Base-by-base conservation (phyloP, 2,329 filamentous ascomycete species). In the Myriosclerotinia curreyana region DNA sequence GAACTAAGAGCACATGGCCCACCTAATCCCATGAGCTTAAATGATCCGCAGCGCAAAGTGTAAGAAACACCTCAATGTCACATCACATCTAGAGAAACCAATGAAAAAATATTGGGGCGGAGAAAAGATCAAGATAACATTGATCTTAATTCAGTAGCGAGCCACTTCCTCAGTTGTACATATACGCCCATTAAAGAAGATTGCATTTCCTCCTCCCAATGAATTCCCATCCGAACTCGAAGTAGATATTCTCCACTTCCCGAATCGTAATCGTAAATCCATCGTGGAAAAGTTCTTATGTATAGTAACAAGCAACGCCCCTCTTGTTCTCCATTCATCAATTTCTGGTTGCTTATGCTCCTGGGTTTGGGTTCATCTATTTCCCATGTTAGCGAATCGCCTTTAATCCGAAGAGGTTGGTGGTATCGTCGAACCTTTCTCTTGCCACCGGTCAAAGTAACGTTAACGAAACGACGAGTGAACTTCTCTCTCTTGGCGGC, bases 391-490 rank as follows among this genome's bases (percentile, higher is more conserved):
- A 68, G 49, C 52, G 52, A 68, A 60, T 46, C 52, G 62, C 22
- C 63, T 52, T 59, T 55, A 6, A 22, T 31, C 5, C 15, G 17
- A 25, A 36, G 17, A 34, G 17, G 44, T 25, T 48, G 20, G 65
- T 46, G 8, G 36, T 55, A 55, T 48, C 25, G 31, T 59, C 65
- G 67, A 71, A 95, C 92, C 92, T 97, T 97, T 82, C 94, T 86
- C 93, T 98, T 98, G 83, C 94, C 94, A 81, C 92, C 93, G 72
- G 93, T 96, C 82, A 96, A 86, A 77, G 91, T 95, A 78, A 98
- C 92, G 83, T 98, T 97, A 75, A 98, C 93, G 85, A 98, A 98
- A 77, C 94, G 92, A 80, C 94, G 90, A 75, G 92, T 96, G 87
- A 97, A 97, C 80, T 86, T 88, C 79, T 96, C 88, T 77, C 94